Base-by-base conservation (phyloP, 805 yeast species). In the Cyberlindnera petersonii region DNA sequence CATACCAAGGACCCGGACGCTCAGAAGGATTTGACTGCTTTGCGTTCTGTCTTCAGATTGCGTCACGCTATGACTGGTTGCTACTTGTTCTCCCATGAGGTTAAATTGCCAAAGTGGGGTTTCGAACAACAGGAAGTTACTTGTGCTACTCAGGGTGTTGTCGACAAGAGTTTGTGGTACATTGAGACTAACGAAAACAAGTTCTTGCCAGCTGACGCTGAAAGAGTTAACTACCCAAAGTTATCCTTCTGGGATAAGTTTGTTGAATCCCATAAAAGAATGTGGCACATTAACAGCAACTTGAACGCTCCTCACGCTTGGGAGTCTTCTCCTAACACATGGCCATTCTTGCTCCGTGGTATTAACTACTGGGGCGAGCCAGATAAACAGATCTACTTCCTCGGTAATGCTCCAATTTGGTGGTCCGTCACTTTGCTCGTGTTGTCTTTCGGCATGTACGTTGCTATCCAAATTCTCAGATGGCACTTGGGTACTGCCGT, bases 111-210 rank as follows among this genome's bases (percentile, higher is more conserved):
- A 45, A 76, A 75, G 37, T 84, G 93, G 89, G 94, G 84, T 1
- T 82, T 79, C 49, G 83, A 78, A 46, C 95, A 85, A 61, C 89
- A 81, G 60, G 95, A 85, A 65, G 94, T 85, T 38, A 77, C 89
- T 4, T 74, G 89, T 66, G 87, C 94, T 26, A 61, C 74, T 15
- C 82, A 77, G 50, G 93, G 89, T 60, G 68, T 70, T 39, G 64
- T 74, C 40, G 68, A 73, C 14, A 70, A 79, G 51, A 67, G 79
- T 24, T 67, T 75, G 47, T 85, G 91, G 91, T 79, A 82, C 61
- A 66, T 85, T 52, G 95, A 85, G 64, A 71, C 76, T 42, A 84
- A 83, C 62, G 66, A 60, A 37, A 82, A 82, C 53, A 61, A 60
- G 40, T 66, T 64, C 44, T 52, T 76, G 41, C 64, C 65, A 22